Evolutionary conservation across 164 flowering plant species (phyloP).

Genomic region (Chimonanthus salicifolius): DNA sequence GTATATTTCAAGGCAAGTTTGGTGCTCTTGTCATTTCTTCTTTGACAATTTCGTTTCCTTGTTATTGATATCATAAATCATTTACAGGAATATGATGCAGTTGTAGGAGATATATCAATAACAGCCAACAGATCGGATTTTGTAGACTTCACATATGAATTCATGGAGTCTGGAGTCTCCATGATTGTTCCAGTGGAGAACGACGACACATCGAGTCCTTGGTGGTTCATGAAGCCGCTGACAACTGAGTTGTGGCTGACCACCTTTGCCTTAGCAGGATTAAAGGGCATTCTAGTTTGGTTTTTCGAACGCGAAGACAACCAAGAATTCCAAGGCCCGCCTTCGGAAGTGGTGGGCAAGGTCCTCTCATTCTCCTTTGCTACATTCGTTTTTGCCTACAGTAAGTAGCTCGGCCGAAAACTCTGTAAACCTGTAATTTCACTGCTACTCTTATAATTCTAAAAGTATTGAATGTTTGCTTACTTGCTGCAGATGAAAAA

Average conservation of each 20-base stretch:
- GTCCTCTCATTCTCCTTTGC: conserved; percentile 3
- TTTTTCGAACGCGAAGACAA: conserved; percentile 5
- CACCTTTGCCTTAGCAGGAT: not conserved
- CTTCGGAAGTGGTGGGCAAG: conserved; percentile 3
- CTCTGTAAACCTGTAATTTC: not conserved
- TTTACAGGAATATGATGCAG: conserved; percentile 9
- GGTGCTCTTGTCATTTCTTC: not conserved
- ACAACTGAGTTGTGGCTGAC: conserved; percentile 10
- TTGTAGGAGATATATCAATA: conserved; percentile 10
- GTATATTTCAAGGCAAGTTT: conserved; percentile 28
- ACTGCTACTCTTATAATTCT: not conserved
- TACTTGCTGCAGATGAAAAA: conserved; percentile 5
- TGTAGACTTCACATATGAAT: conserved; percentile 10
- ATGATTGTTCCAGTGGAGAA: conserved; percentile 9
- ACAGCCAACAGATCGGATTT: conserved; percentile 5
- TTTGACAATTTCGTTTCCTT: not conserved
- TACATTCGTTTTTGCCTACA: conserved; percentile 8
- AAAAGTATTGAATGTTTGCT: not conserved
- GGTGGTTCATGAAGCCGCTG: conserved; percentile 12
- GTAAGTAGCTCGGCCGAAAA: conserved; percentile 3
- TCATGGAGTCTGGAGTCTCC: conserved; percentile 3
- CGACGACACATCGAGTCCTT: not conserved
- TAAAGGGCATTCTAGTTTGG: conserved; percentile 10
- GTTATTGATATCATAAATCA: not conserved
- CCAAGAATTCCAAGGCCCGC: conserved; percentile 9